Conservation (phyloP, 352 stramenopile genomes). For the Phytophthora ramorum region DNA sequence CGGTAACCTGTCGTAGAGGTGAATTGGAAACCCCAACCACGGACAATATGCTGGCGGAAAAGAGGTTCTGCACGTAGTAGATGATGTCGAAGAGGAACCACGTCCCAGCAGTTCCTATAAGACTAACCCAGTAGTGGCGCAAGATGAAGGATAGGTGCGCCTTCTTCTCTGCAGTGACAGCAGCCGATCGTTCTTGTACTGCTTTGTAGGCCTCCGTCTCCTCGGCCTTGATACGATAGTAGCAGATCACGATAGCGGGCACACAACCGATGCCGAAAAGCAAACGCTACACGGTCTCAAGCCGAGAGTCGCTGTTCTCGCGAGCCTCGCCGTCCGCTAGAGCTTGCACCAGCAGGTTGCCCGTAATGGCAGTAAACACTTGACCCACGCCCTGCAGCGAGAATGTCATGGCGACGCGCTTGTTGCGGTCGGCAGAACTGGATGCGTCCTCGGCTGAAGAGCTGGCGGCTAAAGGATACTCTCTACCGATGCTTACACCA, state of each 20-base stretch:
- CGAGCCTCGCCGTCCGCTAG: slow-evolving; percentile 34
- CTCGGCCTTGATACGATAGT: slow-evolving; percentile 57
- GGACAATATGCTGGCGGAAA: slow-evolving; percentile 71
- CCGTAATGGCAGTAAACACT: slow-evolving; percentile 39
- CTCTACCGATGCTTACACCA: slow-evolving; percentile 41
- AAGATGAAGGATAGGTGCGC: slow-evolving; percentile 48
- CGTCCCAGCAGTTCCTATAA: slow-evolving; percentile 73
- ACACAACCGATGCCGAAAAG: slow-evolving; percentile 60
- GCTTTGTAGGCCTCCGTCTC: slow-evolving; percentile 60
- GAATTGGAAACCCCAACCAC: slow-evolving; percentile 46
- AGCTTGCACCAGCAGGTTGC: slow-evolving; percentile 44
- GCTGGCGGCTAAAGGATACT: slow-evolving; percentile 48
- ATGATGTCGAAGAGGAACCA: slow-evolving; percentile 91
- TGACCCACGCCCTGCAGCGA: slow-evolving; percentile 49
- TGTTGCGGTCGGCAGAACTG: slow-evolving; percentile 34
- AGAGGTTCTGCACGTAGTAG: slow-evolving; percentile 83
- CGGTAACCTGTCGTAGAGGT: no score
- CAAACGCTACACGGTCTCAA: slow-evolving; percentile 65
- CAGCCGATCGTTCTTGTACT: no score
- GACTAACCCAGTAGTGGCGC: slow-evolving; percentile 53
- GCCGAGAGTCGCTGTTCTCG: slow-evolving; percentile 37
- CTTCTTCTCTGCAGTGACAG: neutral
- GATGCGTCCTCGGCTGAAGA: slow-evolving; percentile 48
- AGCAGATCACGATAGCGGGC: slow-evolving; percentile 51
- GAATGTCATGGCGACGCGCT: slow-evolving; percentile 45